These are phyloP conservation scores for Ottelia alismoides DNA, from an alignment of 106 monocot species.

Conservation along the genomic window DNA sequence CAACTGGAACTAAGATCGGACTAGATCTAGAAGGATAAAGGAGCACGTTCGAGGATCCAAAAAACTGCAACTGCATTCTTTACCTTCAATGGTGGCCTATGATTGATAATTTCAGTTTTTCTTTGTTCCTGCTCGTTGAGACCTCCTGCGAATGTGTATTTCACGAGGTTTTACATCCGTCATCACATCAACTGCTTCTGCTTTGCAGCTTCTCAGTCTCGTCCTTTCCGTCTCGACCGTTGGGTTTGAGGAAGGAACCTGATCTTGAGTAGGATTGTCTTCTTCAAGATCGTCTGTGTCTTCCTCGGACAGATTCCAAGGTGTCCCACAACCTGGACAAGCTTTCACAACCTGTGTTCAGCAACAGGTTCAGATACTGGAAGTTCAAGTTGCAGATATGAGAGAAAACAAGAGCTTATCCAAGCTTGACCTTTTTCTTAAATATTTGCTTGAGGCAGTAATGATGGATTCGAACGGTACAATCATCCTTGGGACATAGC, in stretches of 20 bases:
- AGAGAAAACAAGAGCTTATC: background rate
- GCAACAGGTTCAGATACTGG: background rate
- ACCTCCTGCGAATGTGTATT: too few relatives aligned
- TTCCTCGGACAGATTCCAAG: conserved; percentile 26
- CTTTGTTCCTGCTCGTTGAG: too few relatives aligned
- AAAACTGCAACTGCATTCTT: too few relatives aligned
- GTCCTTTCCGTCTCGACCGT: background rate
- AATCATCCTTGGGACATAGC: conserved; percentile 54
- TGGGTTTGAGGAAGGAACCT: background rate
- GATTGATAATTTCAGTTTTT: too few relatives aligned
- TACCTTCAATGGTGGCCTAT: too few relatives aligned
- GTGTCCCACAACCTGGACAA: conserved; percentile 56
- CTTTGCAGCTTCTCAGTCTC: conserved; percentile 18
- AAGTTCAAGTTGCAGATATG: background rate
- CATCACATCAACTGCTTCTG: conserved; percentile 6
- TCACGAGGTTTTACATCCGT: background rate
- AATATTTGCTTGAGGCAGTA: conserved; percentile 86
- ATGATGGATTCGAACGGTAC: conserved; percentile 53
- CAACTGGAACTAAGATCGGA: too few relatives aligned
- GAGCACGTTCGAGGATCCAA: too few relatives aligned
- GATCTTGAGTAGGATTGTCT: conserved; percentile 15
- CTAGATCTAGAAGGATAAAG: too few relatives aligned
- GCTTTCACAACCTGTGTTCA: conserved; percentile 33
- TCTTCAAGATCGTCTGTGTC: conserved; percentile 14
- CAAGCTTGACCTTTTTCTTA: conserved; percentile 25